Evolutionary conservation across 805 yeast genomes (phyloP).

Genomic region (Ogataea ramenticola): DNA sequence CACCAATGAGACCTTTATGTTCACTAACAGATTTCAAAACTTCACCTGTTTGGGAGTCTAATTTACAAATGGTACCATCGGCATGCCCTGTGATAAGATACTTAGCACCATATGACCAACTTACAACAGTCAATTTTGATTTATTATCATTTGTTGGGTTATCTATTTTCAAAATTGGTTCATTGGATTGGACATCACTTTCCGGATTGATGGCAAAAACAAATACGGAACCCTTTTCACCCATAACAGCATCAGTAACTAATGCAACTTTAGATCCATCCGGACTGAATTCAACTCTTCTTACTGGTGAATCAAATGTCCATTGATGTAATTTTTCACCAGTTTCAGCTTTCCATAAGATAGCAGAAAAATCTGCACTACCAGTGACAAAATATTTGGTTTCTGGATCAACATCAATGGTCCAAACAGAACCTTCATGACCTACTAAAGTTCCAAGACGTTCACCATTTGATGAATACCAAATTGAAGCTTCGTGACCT

Average conservation of each 20-base stretch:
- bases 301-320: slow-evolving; percentile 77
- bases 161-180: slow-evolving; percentile 53
- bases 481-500: slow-evolving; percentile 82
- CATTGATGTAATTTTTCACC: slow-evolving; percentile 74
- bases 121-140: slow-evolving; percentile 70
- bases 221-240: slow-evolving; percentile 68
- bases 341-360: slow-evolving; percentile 74
- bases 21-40: slow-evolving; percentile 48
- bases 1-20: slow-evolving; percentile 78
- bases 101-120: slow-evolving; percentile 74
- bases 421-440: slow-evolving; percentile 92
- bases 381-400: slow-evolving; percentile 78
- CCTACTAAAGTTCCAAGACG: slow-evolving; percentile 87
- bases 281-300: slow-evolving; percentile 81
- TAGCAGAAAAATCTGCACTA: slow-evolving; percentile 80
- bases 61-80: slow-evolving; percentile 79
- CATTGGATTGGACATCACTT: slow-evolving; percentile 36
- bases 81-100: slow-evolving; percentile 81
- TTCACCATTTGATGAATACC: slow-evolving; percentile 96
- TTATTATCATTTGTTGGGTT: slow-evolving; percentile 46
- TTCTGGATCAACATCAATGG: slow-evolving; percentile 74
- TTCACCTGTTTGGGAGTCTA: slow-evolving; percentile 70
- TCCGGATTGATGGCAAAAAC: slow-evolving; percentile 54
- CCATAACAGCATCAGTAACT: slow-evolving; percentile 90
- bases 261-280: slow-evolving; percentile 62